Conservation (phyloP, 2,329 filamentous ascomycete species). For the Claviceps spartinae region DNA sequence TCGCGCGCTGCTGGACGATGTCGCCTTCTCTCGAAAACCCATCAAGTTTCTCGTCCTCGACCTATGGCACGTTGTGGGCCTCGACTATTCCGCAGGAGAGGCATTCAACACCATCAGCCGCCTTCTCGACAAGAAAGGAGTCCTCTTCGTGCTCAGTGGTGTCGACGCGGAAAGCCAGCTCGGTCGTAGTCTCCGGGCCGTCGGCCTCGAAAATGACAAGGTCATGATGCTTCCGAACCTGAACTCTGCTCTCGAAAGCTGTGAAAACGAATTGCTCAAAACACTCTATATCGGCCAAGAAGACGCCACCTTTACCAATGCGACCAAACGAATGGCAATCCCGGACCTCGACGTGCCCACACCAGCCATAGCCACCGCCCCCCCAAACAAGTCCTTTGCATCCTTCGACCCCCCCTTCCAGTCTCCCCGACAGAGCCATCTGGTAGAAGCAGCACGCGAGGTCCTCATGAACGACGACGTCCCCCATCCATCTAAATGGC, state of each 20-base stretch:
- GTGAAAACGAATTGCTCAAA: constrained; percentile 85
- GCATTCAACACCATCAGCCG: constrained; percentile 88
- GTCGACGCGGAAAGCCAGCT: constrained; percentile 64
- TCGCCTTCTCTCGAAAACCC: constrained; percentile 61
- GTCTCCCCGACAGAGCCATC: constrained; percentile 67
- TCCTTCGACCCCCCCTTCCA: constrained; percentile 40
- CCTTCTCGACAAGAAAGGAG: constrained; percentile 60
- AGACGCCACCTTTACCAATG: constrained; percentile 34
- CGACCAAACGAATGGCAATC: constrained; percentile 27
- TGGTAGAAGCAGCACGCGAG: constrained; percentile 64
- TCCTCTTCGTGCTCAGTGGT: constrained; percentile 72
- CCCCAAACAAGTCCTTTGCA: constrained; percentile 15
- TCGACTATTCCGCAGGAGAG: constrained; percentile 93
- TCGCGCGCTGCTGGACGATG: constrained; percentile 66
- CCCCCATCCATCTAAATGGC: constrained; percentile 54
- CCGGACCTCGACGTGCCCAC: constrained; percentile 35
- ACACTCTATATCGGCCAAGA: constrained; percentile 62
- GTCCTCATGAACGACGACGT: constrained; percentile 56
- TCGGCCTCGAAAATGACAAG: constrained; percentile 64
- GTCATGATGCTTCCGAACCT: constrained; percentile 77
- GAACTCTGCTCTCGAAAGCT: constrained; percentile 85
- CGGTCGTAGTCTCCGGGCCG: constrained; percentile 65
- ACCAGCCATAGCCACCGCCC: constrained; percentile 9
- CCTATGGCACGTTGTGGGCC: constrained; percentile 74
- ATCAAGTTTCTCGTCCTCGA: constrained; percentile 87